These are phyloP conservation scores for Dictyostelium brefeldianum DNA, from an alignment of 78 protist genomes.

Conservation along the genomic window DNA sequence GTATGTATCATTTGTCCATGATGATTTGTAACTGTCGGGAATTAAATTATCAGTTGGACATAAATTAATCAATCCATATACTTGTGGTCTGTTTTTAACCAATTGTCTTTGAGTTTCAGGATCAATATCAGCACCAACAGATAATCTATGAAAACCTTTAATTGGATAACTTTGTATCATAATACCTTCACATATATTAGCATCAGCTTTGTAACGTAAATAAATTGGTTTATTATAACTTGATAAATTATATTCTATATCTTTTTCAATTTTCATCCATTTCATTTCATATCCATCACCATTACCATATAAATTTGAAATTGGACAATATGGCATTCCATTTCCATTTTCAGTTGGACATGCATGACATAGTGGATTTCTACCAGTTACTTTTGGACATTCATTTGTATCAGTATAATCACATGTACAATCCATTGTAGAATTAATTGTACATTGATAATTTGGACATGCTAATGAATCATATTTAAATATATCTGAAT, in stretches of 20 bases:
- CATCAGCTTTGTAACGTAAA: constrained; percentile 45
- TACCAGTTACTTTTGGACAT: not conserved
- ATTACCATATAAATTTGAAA: too few relatives aligned
- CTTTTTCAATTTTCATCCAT: constrained; percentile 9
- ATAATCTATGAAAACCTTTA: not conserved
- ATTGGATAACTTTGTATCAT: not conserved
- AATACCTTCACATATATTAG: constrained; percentile 38
- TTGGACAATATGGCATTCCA: not conserved
- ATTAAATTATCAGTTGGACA: constrained; percentile 47
- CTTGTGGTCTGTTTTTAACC: not conserved
- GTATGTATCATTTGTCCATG: constrained; percentile 41
- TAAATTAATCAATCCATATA: not conserved
- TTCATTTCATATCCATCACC: too few relatives aligned
- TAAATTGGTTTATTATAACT: not conserved
- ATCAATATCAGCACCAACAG: not conserved
- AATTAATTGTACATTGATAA: constrained; percentile 14
- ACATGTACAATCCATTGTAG: constrained; percentile 32
- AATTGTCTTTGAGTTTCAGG: not conserved
- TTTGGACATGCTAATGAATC: constrained; percentile 35
- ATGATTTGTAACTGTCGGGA: not conserved
- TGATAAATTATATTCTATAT: not conserved
- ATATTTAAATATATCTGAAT: not conserved
- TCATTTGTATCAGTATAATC: constrained; percentile 29
- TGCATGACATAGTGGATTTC: constrained; percentile 4
- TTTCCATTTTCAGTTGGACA: not conserved